Evolutionary conservation across 2,329 filamentous ascomycete species (phyloP), one percentile per base, ranked within the genome.

Genomic region (Fusarium odoratissimum): DNA sequence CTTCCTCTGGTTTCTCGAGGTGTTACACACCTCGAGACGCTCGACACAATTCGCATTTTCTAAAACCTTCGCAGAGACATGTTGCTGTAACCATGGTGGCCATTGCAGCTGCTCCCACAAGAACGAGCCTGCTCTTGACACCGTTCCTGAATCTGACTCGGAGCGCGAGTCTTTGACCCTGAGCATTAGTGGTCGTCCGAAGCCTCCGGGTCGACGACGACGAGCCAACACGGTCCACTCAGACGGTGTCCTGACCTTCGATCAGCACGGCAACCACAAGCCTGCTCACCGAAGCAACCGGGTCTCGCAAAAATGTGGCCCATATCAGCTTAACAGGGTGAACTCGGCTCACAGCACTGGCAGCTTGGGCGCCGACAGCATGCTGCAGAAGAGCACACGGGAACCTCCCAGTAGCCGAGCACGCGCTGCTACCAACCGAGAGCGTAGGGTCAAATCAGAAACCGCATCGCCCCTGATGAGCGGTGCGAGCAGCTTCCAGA

Each of bases 81-180:
- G 91, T 81, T 92, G 90, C 82, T 92, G 91, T 81, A 92, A 91
- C 80, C 91, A 92, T 76, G 91, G 91, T 71, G 89, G 87, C 49
- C 88, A 88, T 75, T 93, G 91, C 84, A 88, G 89, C 60, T 93
- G 91, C 80, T 85, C 86, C 62, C 81, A 87, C 78, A 92, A 91
- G 82, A 91, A 90, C 80, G 90, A 92, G 76, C 83, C 83, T 51
- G 77, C 74, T 72, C 85, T 91, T 66, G 89, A 91, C 76, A 88
- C 90, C 4, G 90, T 92, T 21, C 89, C 88, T 60, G 90, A 92
- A 80, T 89, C 89, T 69, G 87, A 90, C 77, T 88, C 89, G 68
- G 87, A 91, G 72, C 82, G 84, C 67, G 84, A 86, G 61, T 76
- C 80, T 51, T 77, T 78, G 35, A 69, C 75, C 31, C 62, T 73